phyloP scores from a whole-genome alignment of 192 early-diverging fungal genomes.

The Dissophora globulifera region DNA sequence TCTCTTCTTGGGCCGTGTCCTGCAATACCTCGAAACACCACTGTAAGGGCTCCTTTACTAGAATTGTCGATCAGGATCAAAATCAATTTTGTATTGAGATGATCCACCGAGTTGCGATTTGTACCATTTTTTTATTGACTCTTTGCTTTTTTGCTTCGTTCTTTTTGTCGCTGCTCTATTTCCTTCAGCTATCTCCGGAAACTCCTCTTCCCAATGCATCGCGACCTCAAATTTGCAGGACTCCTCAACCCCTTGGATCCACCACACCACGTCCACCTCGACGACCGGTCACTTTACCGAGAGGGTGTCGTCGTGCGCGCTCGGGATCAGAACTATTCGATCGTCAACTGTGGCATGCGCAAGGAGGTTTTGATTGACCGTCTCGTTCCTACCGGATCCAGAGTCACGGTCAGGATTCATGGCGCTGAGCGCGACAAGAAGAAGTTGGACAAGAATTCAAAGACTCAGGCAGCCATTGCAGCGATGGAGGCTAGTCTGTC shows the following conservation, averaged over 20 bases:
- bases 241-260: slow-evolving; percentile 72
- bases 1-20: slow-evolving; percentile 70
- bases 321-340: slow-evolving; percentile 36
- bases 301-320: slow-evolving; percentile 68
- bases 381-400: slow-evolving; percentile 62
- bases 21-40: slow-evolving; percentile 78
- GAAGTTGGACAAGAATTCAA: slow-evolving; percentile 39
- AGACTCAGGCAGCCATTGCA: slow-evolving; percentile 30
- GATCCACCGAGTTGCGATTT: too few relatives aligned
- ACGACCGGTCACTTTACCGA: slow-evolving; percentile 67
- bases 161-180: too few relatives aligned
- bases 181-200: slow-evolving; percentile 69
- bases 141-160: too few relatives aligned
- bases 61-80: too few relatives aligned
- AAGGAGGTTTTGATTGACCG: slow-evolving; percentile 63
- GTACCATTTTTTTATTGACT: background rate
- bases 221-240: slow-evolving; percentile 71
- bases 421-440: slow-evolving; percentile 40
- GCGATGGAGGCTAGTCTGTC: slow-evolving; percentile 40
- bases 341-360: slow-evolving; percentile 51
- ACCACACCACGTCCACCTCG: slow-evolving; percentile 72
- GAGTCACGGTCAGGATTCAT: slow-evolving; percentile 64
- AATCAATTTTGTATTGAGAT: too few relatives aligned
- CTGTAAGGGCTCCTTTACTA: slow-evolving; percentile 57
- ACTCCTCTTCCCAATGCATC: slow-evolving; percentile 71